phyloP scores from a whole-genome alignment of 768 basidiomycete genomes.

The Lentinus brumalis region DNA sequence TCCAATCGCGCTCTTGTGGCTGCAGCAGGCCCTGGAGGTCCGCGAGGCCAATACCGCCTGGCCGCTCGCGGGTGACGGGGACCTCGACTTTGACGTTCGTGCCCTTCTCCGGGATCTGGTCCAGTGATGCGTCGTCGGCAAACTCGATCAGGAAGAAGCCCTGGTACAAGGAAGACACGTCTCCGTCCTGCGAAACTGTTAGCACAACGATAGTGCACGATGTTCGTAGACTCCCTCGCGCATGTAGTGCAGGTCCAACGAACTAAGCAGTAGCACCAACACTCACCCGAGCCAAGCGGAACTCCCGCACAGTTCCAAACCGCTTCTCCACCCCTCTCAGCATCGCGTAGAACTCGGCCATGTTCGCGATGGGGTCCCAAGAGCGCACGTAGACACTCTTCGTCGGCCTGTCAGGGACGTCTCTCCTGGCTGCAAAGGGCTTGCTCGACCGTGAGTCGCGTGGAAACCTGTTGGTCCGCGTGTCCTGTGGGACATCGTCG shows the following conservation, averaged over 20 bases:
- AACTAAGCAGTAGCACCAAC: background rate
- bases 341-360: constrained; percentile 52
- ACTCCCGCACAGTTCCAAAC: constrained; percentile 24
- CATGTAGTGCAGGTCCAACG: background rate
- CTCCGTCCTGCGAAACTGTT: constrained; percentile 11
- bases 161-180: constrained; percentile 37
- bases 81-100: constrained; percentile 33
- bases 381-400: constrained; percentile 39
- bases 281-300: constrained; percentile 26
- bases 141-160: constrained; percentile 47
- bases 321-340: constrained; percentile 54
- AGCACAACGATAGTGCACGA: background rate
- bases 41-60: constrained; percentile 37
- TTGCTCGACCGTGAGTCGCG: too few species aligned
- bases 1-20: constrained; percentile 14
- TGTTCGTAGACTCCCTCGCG: background rate
- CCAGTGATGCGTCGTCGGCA: constrained; percentile 30
- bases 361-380: constrained; percentile 43
- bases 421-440: background rate
- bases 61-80: constrained; percentile 23
- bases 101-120: constrained; percentile 35
- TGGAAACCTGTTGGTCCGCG: too few species aligned
- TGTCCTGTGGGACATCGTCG: background rate
- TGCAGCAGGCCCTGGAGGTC: constrained; percentile 34
- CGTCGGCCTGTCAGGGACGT: background rate